Evolutionary conservation across 208 protist genomes (phyloP).

Genomic region (Trypanosoma mega): DNA sequence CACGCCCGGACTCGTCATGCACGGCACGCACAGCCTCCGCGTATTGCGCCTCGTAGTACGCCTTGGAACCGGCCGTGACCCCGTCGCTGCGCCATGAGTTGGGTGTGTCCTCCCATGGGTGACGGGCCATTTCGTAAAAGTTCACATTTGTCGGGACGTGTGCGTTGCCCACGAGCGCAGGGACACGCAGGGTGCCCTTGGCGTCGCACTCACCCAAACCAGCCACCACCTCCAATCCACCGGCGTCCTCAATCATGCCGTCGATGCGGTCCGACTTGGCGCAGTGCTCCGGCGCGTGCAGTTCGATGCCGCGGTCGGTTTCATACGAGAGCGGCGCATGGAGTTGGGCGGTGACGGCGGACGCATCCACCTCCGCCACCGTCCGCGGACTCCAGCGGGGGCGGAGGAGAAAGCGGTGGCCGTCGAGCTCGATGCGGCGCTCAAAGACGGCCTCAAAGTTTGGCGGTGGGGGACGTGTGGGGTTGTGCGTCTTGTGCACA

Average conservation of each 20-base stretch:
- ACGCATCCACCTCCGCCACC: conserved; percentile 57
- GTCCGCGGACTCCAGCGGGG: conserved; percentile 85
- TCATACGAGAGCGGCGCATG: conserved; percentile 58
- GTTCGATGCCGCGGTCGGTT: conserved; percentile 48
- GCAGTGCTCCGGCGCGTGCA: conserved; percentile 53
- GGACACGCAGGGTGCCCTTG: conserved; percentile 41
- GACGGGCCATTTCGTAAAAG: conserved; percentile 92
- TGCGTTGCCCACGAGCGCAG: conserved; percentile 57
- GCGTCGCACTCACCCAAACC: conserved; percentile 70
- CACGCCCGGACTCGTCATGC: conserved; percentile 68
- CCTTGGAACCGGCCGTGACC: conserved; percentile 86
- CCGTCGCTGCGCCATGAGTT: conserved; percentile 85
- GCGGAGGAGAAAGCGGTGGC: conserved; percentile 77
- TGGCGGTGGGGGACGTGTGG: conserved; percentile 54
- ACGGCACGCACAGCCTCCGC: conserved; percentile 71
- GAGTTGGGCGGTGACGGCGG: conserved; percentile 36
- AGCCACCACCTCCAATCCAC: conserved; percentile 66
- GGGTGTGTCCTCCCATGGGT: conserved; percentile 84
- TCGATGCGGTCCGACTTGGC: conserved; percentile 56
- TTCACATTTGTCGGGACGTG: conserved; percentile 85
- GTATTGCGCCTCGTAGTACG: conserved; percentile 87
- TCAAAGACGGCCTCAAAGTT: conserved; percentile 88
- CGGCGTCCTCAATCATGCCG: conserved; percentile 88
- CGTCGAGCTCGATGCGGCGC: conserved; percentile 69
- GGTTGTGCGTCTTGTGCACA: conserved; percentile 65